phyloP scores from a whole-genome alignment of 345 rosid genomes.

The Citrus medica region DNA sequence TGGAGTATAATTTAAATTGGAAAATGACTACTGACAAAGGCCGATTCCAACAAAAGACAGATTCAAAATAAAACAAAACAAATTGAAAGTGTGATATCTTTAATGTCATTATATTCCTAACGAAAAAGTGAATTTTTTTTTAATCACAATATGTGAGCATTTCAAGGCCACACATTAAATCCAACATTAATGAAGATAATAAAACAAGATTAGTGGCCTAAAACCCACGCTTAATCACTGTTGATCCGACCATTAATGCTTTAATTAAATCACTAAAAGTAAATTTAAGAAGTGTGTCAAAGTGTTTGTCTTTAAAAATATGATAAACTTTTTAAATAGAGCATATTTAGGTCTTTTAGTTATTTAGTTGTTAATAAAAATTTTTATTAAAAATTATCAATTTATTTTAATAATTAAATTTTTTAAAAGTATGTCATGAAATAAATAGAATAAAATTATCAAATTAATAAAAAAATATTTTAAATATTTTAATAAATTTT shows the following conservation, averaged over 20 bases:
- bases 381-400: too few relatives aligned
- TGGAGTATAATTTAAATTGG: neutral
- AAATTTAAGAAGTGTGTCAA: neutral
- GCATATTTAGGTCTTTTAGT: too few relatives aligned
- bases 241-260: neutral
- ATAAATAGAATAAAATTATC: too few relatives aligned
- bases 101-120: too few relatives aligned
- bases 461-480: too few relatives aligned
- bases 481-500: too few relatives aligned
- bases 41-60: neutral
- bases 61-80: neutral
- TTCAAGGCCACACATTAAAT: constrained; percentile 3
- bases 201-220: constrained; percentile 11
- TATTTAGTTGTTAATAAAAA: too few relatives aligned
- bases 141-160: neutral
- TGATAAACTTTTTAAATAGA: too few relatives aligned
- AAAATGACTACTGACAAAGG: neutral
- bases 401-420: too few relatives aligned
- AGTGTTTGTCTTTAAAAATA: neutral
- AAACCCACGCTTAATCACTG: neutral
- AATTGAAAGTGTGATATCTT: too few relatives aligned
- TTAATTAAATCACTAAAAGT: neutral
- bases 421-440: too few relatives aligned
- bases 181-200: neutral
- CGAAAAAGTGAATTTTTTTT: neutral